These are phyloP conservation scores for Syncephalastrum contaminatum DNA, from an alignment of 371 early-diverging fungal species.

Conservation along the genomic window DNA sequence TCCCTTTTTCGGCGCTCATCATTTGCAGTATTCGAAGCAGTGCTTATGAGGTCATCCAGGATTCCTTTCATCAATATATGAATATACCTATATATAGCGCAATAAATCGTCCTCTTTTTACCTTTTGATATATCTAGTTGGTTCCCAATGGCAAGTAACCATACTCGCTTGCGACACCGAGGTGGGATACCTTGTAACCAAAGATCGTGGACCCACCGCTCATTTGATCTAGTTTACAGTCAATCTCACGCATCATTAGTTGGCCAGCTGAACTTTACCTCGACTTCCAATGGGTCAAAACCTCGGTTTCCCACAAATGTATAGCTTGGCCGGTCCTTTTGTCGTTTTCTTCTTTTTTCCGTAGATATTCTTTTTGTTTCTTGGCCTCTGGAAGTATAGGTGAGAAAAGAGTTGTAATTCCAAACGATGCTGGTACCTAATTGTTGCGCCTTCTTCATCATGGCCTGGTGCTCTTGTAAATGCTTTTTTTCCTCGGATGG, in stretches of 20 bases:
- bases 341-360: conserved; percentile 22
- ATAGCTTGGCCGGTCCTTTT: conserved; percentile 24
- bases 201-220: conserved; percentile 29
- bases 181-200: conserved; percentile 52
- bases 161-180: conserved; percentile 43
- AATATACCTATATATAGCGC: no score
- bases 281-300: conserved; percentile 44
- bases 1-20: not conserved
- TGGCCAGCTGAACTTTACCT: conserved; percentile 13
- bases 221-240: conserved; percentile 19
- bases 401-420: not conserved
- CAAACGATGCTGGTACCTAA: conserved; percentile 15
- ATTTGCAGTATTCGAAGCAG: not conserved
- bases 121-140: conserved; percentile 33
- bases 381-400: conserved; percentile 31
- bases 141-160: conserved; percentile 47
- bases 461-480: conserved; percentile 44
- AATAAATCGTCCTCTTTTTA: not conserved
- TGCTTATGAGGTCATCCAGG: not conserved
- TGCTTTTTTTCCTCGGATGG: conserved; percentile 51
- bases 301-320: conserved; percentile 42
- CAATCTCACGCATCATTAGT: not conserved
- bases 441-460: conserved; percentile 51
- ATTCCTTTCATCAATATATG: not conserved
- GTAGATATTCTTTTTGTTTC: conserved; percentile 22